Evolutionary conservation across 2,329 filamentous ascomycete species (phyloP).

Genomic region (Xylaria arbuscula): DNA sequence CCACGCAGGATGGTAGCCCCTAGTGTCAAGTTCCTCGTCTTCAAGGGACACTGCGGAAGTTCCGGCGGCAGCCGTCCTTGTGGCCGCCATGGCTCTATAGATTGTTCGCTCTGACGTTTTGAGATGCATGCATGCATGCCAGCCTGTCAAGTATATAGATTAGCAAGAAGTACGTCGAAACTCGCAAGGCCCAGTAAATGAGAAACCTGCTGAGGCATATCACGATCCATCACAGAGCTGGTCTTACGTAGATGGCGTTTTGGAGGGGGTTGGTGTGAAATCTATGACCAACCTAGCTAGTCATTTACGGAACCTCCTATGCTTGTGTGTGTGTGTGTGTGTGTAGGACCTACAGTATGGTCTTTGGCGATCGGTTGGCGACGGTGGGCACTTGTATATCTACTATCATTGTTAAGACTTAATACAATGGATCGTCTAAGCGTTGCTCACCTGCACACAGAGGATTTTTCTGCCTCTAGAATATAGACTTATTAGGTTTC

Average conservation of each 20-base stretch:
- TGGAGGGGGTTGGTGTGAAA: background rate
- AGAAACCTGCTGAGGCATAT: background rate
- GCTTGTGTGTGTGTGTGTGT: background rate
- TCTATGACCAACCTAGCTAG: background rate
- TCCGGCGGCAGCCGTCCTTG: no score
- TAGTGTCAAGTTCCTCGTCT: background rate
- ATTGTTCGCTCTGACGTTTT: background rate
- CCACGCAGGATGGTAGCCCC: background rate
- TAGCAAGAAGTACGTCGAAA: background rate
- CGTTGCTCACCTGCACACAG: conserved; percentile 1
- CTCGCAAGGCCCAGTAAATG: background rate
- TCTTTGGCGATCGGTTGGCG: background rate
- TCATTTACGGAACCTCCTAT: background rate
- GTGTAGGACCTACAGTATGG: background rate
- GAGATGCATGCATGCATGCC: background rate
- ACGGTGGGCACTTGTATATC: background rate
- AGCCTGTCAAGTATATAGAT: background rate
- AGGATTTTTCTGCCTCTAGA: conserved; percentile 23
- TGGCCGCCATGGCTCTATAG: no score
- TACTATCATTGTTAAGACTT: background rate
- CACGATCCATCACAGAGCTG: background rate
- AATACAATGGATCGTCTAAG: background rate
- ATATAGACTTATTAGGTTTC: conserved; percentile 31
- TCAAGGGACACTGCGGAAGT: background rate
- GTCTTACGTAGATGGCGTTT: background rate